phyloP scores from a whole-genome alignment of 1,284 basidiomycete genomes.

The Sutorius eximius region DNA sequence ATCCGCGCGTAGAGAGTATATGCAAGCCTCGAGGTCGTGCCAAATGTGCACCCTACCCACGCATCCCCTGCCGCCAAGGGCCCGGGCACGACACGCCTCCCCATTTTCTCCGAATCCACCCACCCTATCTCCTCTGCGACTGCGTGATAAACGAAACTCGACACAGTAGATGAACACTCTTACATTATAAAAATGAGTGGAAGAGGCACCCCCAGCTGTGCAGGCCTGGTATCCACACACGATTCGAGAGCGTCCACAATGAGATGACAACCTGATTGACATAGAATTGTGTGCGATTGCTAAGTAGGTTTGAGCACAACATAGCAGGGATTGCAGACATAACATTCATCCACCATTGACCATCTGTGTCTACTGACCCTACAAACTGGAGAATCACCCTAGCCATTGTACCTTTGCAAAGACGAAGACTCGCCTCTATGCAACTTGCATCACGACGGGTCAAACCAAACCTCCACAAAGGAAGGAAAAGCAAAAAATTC shows the following conservation, averaged over 20 bases:
- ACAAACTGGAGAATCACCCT: background rate
- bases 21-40: no score
- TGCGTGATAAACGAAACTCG: no score
- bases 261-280: background rate
- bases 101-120: no score
- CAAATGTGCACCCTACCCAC: no score
- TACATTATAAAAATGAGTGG: rapidly evolving
- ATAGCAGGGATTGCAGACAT: background rate
- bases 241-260: background rate
- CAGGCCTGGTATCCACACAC: no score
- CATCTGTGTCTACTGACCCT: background rate
- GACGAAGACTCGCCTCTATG: background rate
- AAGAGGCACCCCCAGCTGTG: no score
- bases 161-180: no score
- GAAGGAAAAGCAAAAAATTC: constrained; percentile 20
- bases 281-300: background rate
- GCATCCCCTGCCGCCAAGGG: no score
- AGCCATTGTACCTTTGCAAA: background rate
- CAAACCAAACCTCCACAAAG: constrained; percentile 16
- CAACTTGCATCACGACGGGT: background rate
- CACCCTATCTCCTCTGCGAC: no score
- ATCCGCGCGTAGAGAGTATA: no score
- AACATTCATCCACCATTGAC: background rate
- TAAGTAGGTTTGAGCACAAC: background rate
- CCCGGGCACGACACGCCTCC: no score